Conservation (phyloP, 129 eudicot species). For the Tagetes patula region DNA sequence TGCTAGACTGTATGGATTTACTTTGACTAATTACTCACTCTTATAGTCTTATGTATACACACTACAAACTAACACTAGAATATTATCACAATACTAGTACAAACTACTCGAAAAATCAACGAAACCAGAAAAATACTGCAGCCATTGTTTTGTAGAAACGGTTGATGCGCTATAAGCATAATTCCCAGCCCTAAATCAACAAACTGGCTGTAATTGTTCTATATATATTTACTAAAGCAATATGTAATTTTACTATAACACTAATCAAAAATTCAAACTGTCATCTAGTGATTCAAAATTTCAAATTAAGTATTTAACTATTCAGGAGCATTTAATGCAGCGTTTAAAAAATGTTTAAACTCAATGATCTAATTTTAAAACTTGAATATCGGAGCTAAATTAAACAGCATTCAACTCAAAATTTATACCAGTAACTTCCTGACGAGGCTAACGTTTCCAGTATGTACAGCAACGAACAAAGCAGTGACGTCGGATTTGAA, state of each 20-base stretch:
- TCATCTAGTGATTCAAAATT: constrained; percentile 11
- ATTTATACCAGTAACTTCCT: constrained; percentile 68
- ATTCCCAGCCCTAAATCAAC: constrained; percentile 11
- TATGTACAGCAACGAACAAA: constrained; percentile 70
- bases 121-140: background rate
- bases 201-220: background rate
- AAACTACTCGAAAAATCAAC: background rate
- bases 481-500: constrained; percentile 77
- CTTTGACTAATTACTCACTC: constrained; percentile 2
- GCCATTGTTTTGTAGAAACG: constrained; percentile 14
- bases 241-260: background rate
- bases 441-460: constrained; percentile 59
- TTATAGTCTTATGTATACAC: background rate
- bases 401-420: background rate
- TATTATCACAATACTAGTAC: background rate
- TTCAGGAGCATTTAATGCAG: constrained; percentile 27
- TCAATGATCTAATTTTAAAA: constrained; percentile 23
- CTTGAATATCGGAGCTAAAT: constrained; percentile 17
- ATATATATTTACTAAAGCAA: background rate
- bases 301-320: background rate
- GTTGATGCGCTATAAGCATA: background rate
- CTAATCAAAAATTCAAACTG: constrained; percentile 7
- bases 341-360: constrained; percentile 11
- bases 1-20: background rate
- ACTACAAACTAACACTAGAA: background rate